Base-by-base conservation (phyloP, 1,284 basidiomycete genomes). In the Erythrobasidium hasegawianum region DNA sequence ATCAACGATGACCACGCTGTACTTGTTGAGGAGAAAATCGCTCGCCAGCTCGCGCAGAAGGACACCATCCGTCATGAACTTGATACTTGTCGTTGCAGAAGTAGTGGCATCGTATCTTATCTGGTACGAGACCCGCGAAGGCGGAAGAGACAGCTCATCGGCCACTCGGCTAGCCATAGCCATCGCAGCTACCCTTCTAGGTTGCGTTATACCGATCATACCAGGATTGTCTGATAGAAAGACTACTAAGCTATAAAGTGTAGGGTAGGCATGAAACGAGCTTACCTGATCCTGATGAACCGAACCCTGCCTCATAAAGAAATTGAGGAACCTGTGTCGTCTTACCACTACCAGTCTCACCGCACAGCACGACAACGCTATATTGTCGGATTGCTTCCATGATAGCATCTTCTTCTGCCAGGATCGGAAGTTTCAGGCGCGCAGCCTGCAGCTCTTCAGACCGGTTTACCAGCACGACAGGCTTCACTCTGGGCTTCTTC, bases 41-140 rank as follows among this genome's bases (percentile, higher is more conserved):
- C 84, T 85, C 0, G 91, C 87, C 22, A 98, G 82, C 77, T 99
- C 96, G 65, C 96, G 87, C 11, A 98, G 81, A 24, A 99, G 80
- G 14, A 98, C 92, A 81, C 96, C 96, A 74, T 99, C 96, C 1
- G 96, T 99, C 95, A 98, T 98, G 81, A 98, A 99, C 78, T 98
- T 97, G 81, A 98, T 92, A 7, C 86, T 86, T 0, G 96, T 99
- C 24, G 86, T 82, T 0, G 90, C 82, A 1, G 90, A 90, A 0
- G 92, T 88, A 0, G 91, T 97, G 0, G 90, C 89, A 70, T 97
- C 95, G 77, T 98, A 98, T 66, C 96, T 88, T 70, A 99, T 96
- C 78, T 97, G 94, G 78, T 98, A 92, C 0, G 95, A 94, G 1
- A 98, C 90, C 84, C 88, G 84, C 11, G 71, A 68, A 0, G 74